Evolutionary conservation across 768 basidiomycete species (phyloP).

Genomic region (Botryobasidium botryosum): DNA sequence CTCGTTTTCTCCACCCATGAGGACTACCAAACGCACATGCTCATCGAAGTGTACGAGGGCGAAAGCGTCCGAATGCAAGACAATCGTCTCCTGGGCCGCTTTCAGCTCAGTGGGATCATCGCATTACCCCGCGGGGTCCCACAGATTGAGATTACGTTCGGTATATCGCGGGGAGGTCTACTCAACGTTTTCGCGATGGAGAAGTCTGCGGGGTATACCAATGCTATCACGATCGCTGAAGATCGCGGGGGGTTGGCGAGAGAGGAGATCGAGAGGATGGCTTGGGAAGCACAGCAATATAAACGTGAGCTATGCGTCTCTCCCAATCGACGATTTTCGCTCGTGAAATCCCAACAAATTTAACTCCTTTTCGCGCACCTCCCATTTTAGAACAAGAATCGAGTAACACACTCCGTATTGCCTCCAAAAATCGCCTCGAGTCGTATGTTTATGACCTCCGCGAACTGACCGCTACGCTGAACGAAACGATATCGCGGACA

Average conservation of each 20-base stretch:
- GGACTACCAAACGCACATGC: conserved; percentile 33
- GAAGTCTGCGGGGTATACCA: conserved; percentile 25
- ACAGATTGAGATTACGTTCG: conserved; percentile 30
- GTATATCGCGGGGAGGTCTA: conserved; percentile 36
- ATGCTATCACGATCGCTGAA: conserved; percentile 27
- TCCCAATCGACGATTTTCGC: background rate
- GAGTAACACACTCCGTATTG: conserved; percentile 18
- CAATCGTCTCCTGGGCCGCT: conserved; percentile 31
- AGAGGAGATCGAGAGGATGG: conserved; percentile 41
- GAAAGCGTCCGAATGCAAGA: conserved; percentile 30
- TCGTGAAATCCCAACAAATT: too few species aligned
- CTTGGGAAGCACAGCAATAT: conserved; percentile 32
- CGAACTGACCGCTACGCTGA: conserved; percentile 51
- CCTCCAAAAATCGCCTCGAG: conserved; percentile 29
- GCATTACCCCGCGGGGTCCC: conserved; percentile 29
- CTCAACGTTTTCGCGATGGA: conserved; percentile 24
- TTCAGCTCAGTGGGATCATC: conserved; percentile 29
- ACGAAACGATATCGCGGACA: conserved; percentile 76
- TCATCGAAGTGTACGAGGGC: conserved; percentile 31
- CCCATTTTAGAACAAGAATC: too few species aligned
- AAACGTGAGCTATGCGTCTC: background rate
- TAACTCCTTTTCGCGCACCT: too few species aligned
- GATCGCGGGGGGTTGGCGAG: conserved; percentile 32
- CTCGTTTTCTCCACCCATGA: conserved; percentile 35
- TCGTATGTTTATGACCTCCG: conserved; percentile 30